A percentile compares a stretch with the other conserved stretches of the same genome.
phyloP scores from a whole-genome alignment of 345 rosid species.

The Camelina laxa region DNA sequence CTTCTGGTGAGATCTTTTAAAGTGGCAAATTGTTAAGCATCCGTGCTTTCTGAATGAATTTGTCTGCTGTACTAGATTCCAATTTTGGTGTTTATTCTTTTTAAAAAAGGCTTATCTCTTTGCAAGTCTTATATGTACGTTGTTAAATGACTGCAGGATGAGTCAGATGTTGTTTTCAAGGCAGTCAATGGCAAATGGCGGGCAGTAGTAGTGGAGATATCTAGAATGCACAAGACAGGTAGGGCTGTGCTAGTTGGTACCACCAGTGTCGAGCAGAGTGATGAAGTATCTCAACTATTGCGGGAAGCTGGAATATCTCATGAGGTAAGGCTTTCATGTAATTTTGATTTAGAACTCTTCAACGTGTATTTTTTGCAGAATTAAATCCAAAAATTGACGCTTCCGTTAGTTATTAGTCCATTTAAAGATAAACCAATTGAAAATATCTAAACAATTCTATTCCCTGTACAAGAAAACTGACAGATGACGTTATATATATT shows the following conservation, averaged over 20 bases:
- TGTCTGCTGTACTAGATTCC: slow-evolving; percentile 17
- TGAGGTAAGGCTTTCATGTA: slow-evolving; percentile 60
- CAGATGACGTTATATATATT: slow-evolving; percentile 27
- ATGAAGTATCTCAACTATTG: slow-evolving; percentile 80
- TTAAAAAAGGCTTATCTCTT: neutral
- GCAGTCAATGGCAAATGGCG: slow-evolving; percentile 91
- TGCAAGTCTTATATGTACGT: slow-evolving; percentile 3
- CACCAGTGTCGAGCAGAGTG: slow-evolving; percentile 99
- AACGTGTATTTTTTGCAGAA: neutral
- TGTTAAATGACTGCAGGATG: slow-evolving; percentile 70
- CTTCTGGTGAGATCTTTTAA: slow-evolving; percentile 14
- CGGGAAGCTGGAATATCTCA: slow-evolving; percentile 85
- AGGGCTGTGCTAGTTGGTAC: slow-evolving; percentile 97
- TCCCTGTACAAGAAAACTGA: slow-evolving; percentile 32
- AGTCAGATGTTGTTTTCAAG: slow-evolving; percentile 96
- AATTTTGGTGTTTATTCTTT: slow-evolving; percentile 21
- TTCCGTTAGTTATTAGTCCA: neutral
- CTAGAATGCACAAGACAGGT: slow-evolving; percentile 94
- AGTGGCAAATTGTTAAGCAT: slow-evolving; percentile 13
- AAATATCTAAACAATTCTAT: slow-evolving; percentile 7
- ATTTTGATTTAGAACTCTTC: neutral
- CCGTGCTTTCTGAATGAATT: slow-evolving; percentile 16
- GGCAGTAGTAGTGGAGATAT: slow-evolving; percentile 94
- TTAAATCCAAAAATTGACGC: neutral
- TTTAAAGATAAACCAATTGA: neutral